These are phyloP conservation scores for Yarrowia porcina DNA, from an alignment of 805 yeast species.

Conservation along the genomic window DNA sequence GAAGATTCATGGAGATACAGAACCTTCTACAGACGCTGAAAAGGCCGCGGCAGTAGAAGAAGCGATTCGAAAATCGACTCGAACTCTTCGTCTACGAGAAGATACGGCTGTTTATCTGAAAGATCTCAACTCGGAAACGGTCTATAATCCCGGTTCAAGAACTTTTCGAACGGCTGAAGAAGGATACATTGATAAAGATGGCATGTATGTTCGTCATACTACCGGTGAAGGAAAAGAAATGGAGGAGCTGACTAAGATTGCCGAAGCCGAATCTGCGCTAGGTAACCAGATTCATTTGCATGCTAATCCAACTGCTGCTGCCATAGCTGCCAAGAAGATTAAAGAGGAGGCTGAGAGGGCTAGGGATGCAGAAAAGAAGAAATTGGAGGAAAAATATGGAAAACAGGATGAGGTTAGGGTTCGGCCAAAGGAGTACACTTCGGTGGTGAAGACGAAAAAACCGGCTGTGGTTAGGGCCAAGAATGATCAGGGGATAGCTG, in stretches of 20 bases:
- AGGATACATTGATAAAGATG: constrained; percentile 42
- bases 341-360: constrained; percentile 35
- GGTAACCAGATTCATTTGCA: constrained; percentile 39
- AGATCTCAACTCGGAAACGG: constrained; percentile 49
- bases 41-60: constrained; percentile 26
- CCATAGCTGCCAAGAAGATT: constrained; percentile 40
- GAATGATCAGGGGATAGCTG: constrained; percentile 8
- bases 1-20: constrained; percentile 26
- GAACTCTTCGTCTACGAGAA: constrained; percentile 59
- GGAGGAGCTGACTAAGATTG: constrained; percentile 48
- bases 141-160: constrained; percentile 43
- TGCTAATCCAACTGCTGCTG: constrained; percentile 49
- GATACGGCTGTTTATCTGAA: constrained; percentile 72
- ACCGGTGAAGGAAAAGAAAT: constrained; percentile 58
- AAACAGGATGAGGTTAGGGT: constrained; percentile 33
- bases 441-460: not conserved
- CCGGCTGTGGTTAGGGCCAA: not conserved
- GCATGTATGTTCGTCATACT: constrained; percentile 52
- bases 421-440: constrained; percentile 29
- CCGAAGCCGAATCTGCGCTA: constrained; percentile 45
- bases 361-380: not conserved
- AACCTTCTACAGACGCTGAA: constrained; percentile 24
- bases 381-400: constrained; percentile 7
- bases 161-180: constrained; percentile 34
- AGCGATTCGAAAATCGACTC: constrained; percentile 38